These are phyloP conservation scores for Starmerella geochares DNA, from an alignment of 805 yeast genomes.

Conservation along the genomic window DNA sequence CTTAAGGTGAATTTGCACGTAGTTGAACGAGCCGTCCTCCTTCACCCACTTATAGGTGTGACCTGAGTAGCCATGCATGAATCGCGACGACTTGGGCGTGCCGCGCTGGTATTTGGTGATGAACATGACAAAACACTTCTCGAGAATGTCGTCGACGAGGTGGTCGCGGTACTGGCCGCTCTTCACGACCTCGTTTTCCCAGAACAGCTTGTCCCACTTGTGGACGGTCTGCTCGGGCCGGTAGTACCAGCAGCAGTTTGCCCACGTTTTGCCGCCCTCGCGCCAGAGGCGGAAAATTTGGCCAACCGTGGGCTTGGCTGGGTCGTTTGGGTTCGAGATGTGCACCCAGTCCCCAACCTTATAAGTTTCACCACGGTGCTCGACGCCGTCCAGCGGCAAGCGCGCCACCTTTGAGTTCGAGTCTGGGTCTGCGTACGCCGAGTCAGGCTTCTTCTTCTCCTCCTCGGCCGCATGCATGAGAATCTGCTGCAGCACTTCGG, in stretches of 20 bases:
- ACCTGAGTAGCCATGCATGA: too few species aligned
- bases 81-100: slow-evolving; percentile 75
- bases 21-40: too few species aligned
- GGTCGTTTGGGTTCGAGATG: slow-evolving; percentile 76
- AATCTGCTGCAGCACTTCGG: slow-evolving; percentile 51
- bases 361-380: slow-evolving; percentile 59
- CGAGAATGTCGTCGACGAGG: slow-evolving; percentile 73
- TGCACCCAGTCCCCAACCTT: slow-evolving; percentile 93
- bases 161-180: slow-evolving; percentile 96
- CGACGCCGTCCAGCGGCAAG: slow-evolving; percentile 69
- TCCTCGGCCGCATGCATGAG: slow-evolving; percentile 48
- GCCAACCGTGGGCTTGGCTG: slow-evolving; percentile 80
- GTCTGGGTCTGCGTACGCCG: slow-evolving; percentile 46
- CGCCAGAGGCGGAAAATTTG: slow-evolving; percentile 92
- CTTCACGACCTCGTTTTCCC: slow-evolving; percentile 90
- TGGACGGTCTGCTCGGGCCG: slow-evolving; percentile 98
- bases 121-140: slow-evolving; percentile 89
- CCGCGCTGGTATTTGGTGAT: slow-evolving; percentile 93
- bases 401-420: slow-evolving; percentile 55
- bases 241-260: slow-evolving; percentile 95
- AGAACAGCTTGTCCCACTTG: slow-evolving; percentile 76
- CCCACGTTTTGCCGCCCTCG: slow-evolving; percentile 67
- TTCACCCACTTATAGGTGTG: too few species aligned
- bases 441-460: slow-evolving; percentile 74
- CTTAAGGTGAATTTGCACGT: too few species aligned